A percentile compares a stretch with the other conserved stretches of the same genome.
phyloP scores from a whole-genome alignment of 345 rosid genomes.

The Acer negundo region DNA sequence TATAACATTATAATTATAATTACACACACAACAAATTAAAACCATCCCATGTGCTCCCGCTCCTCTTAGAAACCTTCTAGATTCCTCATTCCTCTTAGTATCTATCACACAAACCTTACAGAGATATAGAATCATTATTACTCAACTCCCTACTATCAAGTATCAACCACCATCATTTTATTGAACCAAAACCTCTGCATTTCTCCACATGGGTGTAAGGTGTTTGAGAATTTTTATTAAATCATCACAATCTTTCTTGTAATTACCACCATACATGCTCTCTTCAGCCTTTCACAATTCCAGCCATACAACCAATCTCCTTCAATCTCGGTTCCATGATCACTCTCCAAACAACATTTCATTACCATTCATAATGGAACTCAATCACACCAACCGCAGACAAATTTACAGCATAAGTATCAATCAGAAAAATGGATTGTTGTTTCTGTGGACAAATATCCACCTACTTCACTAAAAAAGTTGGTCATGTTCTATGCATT shows the following conservation, averaged over 20 bases:
- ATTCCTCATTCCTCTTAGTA: no score
- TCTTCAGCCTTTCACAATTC: conserved; percentile 71
- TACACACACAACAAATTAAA: no score
- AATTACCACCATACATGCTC: conserved; percentile 53
- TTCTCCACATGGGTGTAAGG: conserved; percentile 77
- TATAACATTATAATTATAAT: no score
- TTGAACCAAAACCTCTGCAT: conserved; percentile 67
- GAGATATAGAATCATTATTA: no score
- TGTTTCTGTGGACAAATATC: conserved; percentile 74
- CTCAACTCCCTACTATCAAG: no score
- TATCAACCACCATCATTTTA: conserved; percentile 41
- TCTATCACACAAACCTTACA: no score
- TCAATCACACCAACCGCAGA: conserved; percentile 52
- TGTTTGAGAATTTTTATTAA: conserved; percentile 61
- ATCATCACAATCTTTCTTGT: conserved; percentile 44
- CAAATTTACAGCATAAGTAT: conserved; percentile 66
- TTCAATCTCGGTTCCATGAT: conserved; percentile 56
- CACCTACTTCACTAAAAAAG: conserved; percentile 59
- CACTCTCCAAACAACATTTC: conserved; percentile 51
- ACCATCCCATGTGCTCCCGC: no score
- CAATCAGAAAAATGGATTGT: conserved; percentile 83
- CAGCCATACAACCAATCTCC: conserved; percentile 64
- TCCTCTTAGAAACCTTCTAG: no score
- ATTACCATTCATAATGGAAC: conserved; percentile 72
- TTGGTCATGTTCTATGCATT: conserved; percentile 31